Evolutionary conservation across 208 protist species (phyloP), one percentile per base, ranked within the genome.

Genomic region (Crithidia acanthocephali): DNA sequence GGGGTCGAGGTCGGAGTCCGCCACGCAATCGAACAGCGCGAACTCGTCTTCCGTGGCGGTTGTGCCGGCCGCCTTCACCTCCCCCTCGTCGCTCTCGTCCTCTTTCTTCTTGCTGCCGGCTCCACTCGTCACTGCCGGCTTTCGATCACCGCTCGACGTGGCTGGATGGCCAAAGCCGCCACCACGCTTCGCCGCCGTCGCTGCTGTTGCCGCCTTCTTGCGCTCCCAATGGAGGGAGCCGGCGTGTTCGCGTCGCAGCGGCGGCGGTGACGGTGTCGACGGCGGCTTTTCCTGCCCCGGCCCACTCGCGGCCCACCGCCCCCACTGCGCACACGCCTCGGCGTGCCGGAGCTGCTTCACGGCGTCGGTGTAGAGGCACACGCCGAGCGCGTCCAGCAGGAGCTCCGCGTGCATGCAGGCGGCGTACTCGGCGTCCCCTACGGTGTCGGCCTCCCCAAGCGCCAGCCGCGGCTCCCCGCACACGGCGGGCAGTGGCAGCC

Each of bases 331-430:
- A 68, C 86, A 89, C 8, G 75, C 78, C 25, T 84, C 67, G 0
- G 83, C 87, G 64, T 96, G 93, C 20, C 56, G 78, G 11, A 68
- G 61, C 67, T 97, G 93, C 59, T 85, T 56, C 16, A 61, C 61
- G 9, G 53, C 18, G 65, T 93, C 83, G 4, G 69, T 61, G 65
- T 88, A 97, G 27, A 97, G 50, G n/a, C 86, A 83, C 11, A 97
- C 83, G 16, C 93, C 93, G 10, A 96, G 76, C 2, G 83, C 68
- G 64, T 97, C 93, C 27, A 97, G 81, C n/a, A 93, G 87, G 33
- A 97, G 79, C 77, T 97, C 93, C 25, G 86, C 85, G 66, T 97
- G 93, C 93, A 96, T 96, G 44, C 85, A 85, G 27, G 93, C 93
- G 35, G 92, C 80, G 59, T 72, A 61, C 67, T 90, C 86, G 7